Conservation (phyloP, 768 basidiomycete genomes). For the Chalciporus sphaerocephalus region DNA sequence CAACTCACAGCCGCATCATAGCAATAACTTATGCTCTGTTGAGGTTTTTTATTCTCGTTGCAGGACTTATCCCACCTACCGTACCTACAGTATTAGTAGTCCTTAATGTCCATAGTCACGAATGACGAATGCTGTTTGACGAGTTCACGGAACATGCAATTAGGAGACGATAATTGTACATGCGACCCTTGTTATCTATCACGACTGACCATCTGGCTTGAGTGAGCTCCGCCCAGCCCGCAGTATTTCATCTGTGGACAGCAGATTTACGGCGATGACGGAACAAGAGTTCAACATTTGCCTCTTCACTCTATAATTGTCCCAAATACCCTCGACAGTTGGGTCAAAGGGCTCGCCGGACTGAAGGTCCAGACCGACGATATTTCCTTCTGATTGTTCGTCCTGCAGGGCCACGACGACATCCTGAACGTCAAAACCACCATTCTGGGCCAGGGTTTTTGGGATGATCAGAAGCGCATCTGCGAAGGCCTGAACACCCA, state of each 20-base stretch:
- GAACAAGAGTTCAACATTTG: slow-evolving; percentile 98
- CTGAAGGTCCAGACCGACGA: slow-evolving; percentile 86
- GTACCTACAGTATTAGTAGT: slow-evolving; percentile 29
- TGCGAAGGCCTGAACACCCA: slow-evolving; percentile 96
- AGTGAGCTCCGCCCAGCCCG: slow-evolving; percentile 84
- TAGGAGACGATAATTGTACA: slow-evolving; percentile 20
- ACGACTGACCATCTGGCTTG: slow-evolving; percentile 69
- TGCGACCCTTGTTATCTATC: slow-evolving; percentile 27
- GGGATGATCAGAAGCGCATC: slow-evolving; percentile 93
- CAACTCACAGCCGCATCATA: slow-evolving; percentile 16
- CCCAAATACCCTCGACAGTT: slow-evolving; percentile 94
- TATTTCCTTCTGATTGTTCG: slow-evolving; percentile 89
- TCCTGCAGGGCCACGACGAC: slow-evolving; percentile 92
- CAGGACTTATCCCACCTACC: slow-evolving; percentile 17
- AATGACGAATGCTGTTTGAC: slow-evolving; percentile 10
- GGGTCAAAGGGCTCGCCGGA: slow-evolving; percentile 97
- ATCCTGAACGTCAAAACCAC: slow-evolving; percentile 96
- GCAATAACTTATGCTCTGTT: slow-evolving; percentile 27
- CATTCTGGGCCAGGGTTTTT: slow-evolving; percentile 94
- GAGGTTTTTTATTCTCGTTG: slow-evolving; percentile 5
- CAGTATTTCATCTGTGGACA: slow-evolving; percentile 95
- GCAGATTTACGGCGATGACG: slow-evolving; percentile 90
- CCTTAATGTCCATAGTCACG: slow-evolving; percentile 31
- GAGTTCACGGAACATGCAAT: slow-evolving; percentile 13
- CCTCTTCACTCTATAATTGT: slow-evolving; percentile 97